Evolutionary conservation across 129 eudicot species (phyloP).

Genomic region (Escallonia herrerae): DNA sequence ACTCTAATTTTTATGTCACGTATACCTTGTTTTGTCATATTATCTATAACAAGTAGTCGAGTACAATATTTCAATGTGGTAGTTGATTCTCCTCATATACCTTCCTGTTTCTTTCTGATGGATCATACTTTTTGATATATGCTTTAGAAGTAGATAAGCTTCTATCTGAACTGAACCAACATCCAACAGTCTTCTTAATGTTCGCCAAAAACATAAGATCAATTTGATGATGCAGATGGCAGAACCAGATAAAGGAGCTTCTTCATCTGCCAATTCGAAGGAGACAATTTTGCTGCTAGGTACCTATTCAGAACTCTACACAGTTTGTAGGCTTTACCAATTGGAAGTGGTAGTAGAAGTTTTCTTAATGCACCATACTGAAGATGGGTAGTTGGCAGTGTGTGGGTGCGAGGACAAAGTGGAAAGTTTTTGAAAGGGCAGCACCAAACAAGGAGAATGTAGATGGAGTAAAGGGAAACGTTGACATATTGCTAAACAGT

Average conservation of each 20-base stretch:
- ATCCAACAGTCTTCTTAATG: neutral
- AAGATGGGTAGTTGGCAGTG: too few species aligned
- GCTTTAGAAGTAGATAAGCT: neutral
- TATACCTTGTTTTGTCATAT: neutral
- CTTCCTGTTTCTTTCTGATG: neutral
- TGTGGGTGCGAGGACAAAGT: too few species aligned
- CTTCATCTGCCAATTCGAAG: slow-evolving; percentile 32
- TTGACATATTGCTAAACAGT: too few species aligned
- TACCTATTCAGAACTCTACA: slow-evolving; percentile 16
- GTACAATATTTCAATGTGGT: neutral
- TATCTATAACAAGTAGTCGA: neutral
- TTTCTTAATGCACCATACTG: neutral
- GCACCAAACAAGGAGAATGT: too few species aligned
- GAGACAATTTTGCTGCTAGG: slow-evolving; percentile 56
- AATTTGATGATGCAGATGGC: slow-evolving; percentile 40
- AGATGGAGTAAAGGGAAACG: too few species aligned
- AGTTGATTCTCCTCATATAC: neutral
- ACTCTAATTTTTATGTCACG: too few species aligned
- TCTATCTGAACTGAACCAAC: slow-evolving; percentile 4
- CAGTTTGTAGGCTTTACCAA: too few species aligned
- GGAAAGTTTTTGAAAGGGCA: too few species aligned
- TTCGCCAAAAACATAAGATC: slow-evolving; percentile 5
- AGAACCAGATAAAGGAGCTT: slow-evolving; percentile 45
- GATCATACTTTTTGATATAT: neutral
- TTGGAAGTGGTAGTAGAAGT: neutral